A percentile compares a stretch with the other conserved stretches of the same genome.
Evolutionary conservation across 2,329 filamentous ascomycete species (phyloP).

Genomic region (Cladorrhinum sp.): DNA sequence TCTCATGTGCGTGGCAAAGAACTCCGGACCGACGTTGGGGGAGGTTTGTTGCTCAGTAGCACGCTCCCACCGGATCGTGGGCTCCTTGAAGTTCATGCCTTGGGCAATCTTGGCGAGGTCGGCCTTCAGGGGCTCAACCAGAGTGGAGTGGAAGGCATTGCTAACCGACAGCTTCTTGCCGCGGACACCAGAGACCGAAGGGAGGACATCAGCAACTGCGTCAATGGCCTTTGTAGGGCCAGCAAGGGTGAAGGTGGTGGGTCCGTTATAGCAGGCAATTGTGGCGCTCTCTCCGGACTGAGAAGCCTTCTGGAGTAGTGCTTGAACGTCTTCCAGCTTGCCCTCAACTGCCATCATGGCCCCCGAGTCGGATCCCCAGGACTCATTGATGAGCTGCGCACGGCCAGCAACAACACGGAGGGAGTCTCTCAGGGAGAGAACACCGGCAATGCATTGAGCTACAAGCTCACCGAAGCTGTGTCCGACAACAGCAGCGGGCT

Average conservation of each 20-base stretch:
- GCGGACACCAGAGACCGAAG: slow-evolving; percentile 13
- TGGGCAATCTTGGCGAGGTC: not conserved
- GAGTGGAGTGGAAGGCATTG: slow-evolving; percentile 45
- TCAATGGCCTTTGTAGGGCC: slow-evolving; percentile 36
- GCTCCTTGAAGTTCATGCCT: not conserved
- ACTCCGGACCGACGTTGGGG: not conserved
- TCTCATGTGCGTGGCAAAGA: slow-evolving; percentile 38
- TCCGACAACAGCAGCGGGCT: slow-evolving; percentile 32
- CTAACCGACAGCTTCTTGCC: slow-evolving; percentile 43
- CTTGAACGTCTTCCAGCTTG: not conserved
- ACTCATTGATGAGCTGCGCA: slow-evolving; percentile 29
- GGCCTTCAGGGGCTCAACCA: slow-evolving; percentile 33
- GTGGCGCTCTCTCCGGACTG: slow-evolving; percentile 8
- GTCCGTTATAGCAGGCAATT: slow-evolving; percentile 49
- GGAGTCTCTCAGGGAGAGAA: slow-evolving; percentile 32
- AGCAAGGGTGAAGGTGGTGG: slow-evolving; percentile 40
- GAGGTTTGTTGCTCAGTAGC: slow-evolving; percentile 13
- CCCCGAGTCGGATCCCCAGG: slow-evolving; percentile 26
- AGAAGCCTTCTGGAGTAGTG: not conserved
- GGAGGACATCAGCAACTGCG: too few relatives aligned
- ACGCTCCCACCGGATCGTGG: not conserved
- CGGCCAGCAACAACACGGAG: slow-evolving; percentile 31
- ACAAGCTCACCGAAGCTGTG: slow-evolving; percentile 43
- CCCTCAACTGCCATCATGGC: slow-evolving; percentile 8
- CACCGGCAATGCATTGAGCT: slow-evolving; percentile 36